Conservation (phyloP, 2,329 filamentous ascomycete genomes). For the Graphiopsis chlorocephala region DNA sequence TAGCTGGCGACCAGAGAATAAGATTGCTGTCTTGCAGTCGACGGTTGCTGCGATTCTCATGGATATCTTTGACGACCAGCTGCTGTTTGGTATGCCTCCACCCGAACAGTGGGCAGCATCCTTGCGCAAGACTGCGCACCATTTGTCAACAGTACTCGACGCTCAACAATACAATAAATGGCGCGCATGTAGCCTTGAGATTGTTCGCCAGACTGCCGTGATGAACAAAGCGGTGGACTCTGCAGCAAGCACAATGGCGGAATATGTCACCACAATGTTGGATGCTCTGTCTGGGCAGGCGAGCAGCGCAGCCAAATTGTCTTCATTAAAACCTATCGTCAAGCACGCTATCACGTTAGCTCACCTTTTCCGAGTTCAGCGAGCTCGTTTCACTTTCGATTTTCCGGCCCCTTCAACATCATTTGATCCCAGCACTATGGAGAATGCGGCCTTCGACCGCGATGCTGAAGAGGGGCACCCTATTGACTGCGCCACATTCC, state of each 20-base stretch:
- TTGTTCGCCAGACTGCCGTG: constrained; percentile 52
- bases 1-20: constrained; percentile 53
- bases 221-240: constrained; percentile 16
- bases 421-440: constrained; percentile 62
- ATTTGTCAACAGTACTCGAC: constrained; percentile 24
- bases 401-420: constrained; percentile 24
- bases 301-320: constrained; percentile 20
- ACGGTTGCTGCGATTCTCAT: constrained; percentile 60
- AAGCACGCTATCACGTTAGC: constrained; percentile 29
- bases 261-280: constrained; percentile 28
- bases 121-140: constrained; percentile 24
- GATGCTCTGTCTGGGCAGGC: constrained; percentile 27
- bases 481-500: constrained; percentile 63
- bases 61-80: constrained; percentile 58
- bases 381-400: constrained; percentile 32
- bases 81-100: constrained; percentile 61
- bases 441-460: constrained; percentile 61
- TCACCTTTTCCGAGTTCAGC: constrained; percentile 32
- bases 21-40: constrained; percentile 62
- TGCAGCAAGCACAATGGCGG: constrained; percentile 24
- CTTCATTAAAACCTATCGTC: constrained; percentile 29
- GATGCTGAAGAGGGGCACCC: constrained; percentile 52
- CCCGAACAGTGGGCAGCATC: constrained; percentile 39
- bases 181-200: constrained; percentile 62
- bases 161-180: constrained; percentile 60